Percentiles rank a stretch among this genome's conserved stretches.
Conservation (phyloP, 1,284 basidiomycete species). For the Cryptococcus neoformans region DNA sequence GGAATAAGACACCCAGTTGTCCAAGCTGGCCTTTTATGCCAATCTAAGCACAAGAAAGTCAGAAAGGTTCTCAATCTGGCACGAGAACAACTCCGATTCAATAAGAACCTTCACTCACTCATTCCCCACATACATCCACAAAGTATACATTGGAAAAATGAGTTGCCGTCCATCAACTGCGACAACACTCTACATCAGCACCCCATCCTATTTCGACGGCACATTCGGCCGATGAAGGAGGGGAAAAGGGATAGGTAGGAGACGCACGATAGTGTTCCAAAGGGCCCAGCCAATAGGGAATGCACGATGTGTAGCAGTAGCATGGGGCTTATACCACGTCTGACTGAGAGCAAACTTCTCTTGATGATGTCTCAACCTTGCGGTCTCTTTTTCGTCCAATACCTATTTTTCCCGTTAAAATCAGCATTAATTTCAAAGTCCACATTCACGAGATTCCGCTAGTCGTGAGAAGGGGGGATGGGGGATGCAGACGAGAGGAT, state of each 20-base stretch:
- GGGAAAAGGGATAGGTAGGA: neutral
- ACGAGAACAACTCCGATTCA: too few species aligned
- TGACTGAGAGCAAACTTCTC: slow-evolving; percentile 45
- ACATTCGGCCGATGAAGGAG: too few species aligned
- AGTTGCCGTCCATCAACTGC: slow-evolving; percentile 70
- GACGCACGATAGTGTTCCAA: slow-evolving; percentile 44
- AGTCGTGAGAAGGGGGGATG: neutral
- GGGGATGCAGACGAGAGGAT: neutral
- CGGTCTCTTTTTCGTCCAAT: slow-evolving; percentile 67
- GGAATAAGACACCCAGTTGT: slow-evolving; percentile 69
- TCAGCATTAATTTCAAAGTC: neutral
- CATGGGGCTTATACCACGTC: slow-evolving; percentile 85
- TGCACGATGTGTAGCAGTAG: slow-evolving; percentile 77
- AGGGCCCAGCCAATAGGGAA: slow-evolving; percentile 67
- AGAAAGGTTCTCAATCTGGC: too few species aligned
- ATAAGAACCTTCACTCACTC: slow-evolving; percentile 19
- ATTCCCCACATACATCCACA: slow-evolving; percentile 82
- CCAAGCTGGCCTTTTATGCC: slow-evolving; percentile 51
- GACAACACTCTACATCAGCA: too few species aligned
- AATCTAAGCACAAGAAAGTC: slow-evolving; percentile 14
- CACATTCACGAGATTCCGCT: neutral
- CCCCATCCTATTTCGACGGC: too few species aligned
- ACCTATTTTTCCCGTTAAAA: slow-evolving; percentile 47
- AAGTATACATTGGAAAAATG: slow-evolving; percentile 62
- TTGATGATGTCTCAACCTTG: slow-evolving; percentile 61